Base-by-base conservation (phyloP, 2,329 filamentous ascomycete genomes). In the Neofusicoccum laricinum region DNA sequence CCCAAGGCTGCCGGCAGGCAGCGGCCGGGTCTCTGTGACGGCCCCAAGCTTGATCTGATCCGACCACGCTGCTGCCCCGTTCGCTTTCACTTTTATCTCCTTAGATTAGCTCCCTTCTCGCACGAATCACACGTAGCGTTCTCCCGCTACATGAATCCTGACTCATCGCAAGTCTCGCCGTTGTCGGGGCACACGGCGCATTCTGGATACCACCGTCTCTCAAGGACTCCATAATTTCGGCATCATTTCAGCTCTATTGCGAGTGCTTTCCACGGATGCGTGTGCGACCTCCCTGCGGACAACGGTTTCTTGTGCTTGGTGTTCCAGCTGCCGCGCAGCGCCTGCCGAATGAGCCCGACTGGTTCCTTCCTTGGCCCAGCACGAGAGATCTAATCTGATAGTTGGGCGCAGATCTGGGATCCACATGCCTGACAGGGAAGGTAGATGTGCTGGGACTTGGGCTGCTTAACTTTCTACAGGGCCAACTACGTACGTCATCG, bases 1-100 rank as follows among this genome's bases (percentile, higher is more conserved):
- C 25, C 40, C 49, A 49, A 48, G 49, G 51, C 41, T 59, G 65
- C 69, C 73, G 65, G 65, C 69, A 59, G 72, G 77, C 78, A 69
- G 71, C 84, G 82, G 82, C 69, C 79, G 82, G 21, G 4, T 19
- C 15, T 15, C 51, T 12, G 36, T 19, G 15, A 15, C 11, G 17
- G 34, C 34, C 50, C 78, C 76, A 81, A 81, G 85, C 84, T 86
- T 86, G 84, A 86, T 86, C 84, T 86, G 85, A 85, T 86, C 84
- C 84, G 84, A 85, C 76, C 76, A 74, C 72, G 58, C 46, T 19
- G 43, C 21, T 38, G 36, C 36, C 36, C 50, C 30, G 36, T 43
- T 38, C 14, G 45, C 34, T 51, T 15, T 36, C 19, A 12, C 8
- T 57, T 19, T 55, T 8, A 5, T 19, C 32, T 3, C 21, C 61